Base-by-base conservation (phyloP, 768 basidiomycete species). In the Phylloporus rhodoxanthus region DNA sequence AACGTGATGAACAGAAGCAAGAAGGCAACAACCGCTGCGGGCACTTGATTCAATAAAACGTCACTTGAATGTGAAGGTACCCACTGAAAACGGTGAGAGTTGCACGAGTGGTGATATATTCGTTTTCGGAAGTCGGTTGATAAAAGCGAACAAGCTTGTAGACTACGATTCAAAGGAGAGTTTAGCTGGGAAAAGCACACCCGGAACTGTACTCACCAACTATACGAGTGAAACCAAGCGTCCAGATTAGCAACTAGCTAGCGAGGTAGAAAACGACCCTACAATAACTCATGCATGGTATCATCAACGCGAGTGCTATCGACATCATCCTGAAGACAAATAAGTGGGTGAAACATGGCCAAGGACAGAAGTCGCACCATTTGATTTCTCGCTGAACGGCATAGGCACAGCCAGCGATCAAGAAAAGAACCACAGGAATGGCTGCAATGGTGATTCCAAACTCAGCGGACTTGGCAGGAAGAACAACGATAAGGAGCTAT, bases 111-210 rank as follows among this genome's bases (percentile, higher is more conserved):
- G 86, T 81, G 20, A 66, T 58, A 59, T 92, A 92, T 54, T 76
- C 71, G 1, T 34, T 56, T 40, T 66, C 55, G 7, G 85, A 81
- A 4, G 59, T 53, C 4, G 87, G 86, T 21, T 79, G 69, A 62
- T 87, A 92, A 71, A 91, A 87, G 19, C 90, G 82, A 52, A 84
- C 79, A n/a, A 92, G 76, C 61, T 92, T 92, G 66, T 85, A 92
- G 43, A 91, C 85, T 90, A 38, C 11, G 23, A 20, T 50, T 13
- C 44, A 19, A 51, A 39, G n/a, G n/a, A 10, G 1, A 36, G 19
- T 28, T 52, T 37, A 50, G 40, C 26, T 23, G 43, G 45, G 19
- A 47, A 25, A 19, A 42, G 5, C 5, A 23, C 21, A 34, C 28
- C 21, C 14, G 0, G 33, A 37, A n/a, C 2, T 41, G 20, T 32